A percentile compares a stretch with the other conserved stretches of the same genome.
Conservation (phyloP, 2,329 filamentous ascomycete species). For the Fusarium goolgardi region DNA sequence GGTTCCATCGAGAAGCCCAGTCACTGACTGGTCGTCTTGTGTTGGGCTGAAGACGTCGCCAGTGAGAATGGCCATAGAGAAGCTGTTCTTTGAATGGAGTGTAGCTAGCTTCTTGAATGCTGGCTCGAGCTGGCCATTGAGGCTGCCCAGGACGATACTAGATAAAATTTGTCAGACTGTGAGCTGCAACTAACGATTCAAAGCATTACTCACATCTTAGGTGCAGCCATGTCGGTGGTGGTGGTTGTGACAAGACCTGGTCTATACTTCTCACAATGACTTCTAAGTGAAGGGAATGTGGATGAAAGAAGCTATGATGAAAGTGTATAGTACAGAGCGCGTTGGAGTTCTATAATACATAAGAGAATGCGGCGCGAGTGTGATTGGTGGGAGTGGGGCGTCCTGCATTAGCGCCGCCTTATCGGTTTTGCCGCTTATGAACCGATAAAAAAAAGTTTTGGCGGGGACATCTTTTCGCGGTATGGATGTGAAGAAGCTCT, state of each 20-base stretch:
- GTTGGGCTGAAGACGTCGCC: slow-evolving; percentile 82
- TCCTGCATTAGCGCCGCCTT: slow-evolving; percentile 41
- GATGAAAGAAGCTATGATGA: slow-evolving; percentile 41
- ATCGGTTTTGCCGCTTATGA: slow-evolving; percentile 53
- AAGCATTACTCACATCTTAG: slow-evolving; percentile 58
- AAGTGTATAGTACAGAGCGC: slow-evolving; percentile 25
- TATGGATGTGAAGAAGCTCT: slow-evolving; percentile 38
- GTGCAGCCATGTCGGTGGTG: slow-evolving; percentile 56
- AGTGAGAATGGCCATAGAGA: slow-evolving; percentile 84
- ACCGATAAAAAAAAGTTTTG: slow-evolving; percentile 53
- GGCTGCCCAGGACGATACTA: slow-evolving; percentile 83
- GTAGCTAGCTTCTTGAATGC: slow-evolving; percentile 83
- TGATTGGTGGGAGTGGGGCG: slow-evolving; percentile 49
- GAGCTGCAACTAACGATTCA: background rate
- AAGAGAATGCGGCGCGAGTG: slow-evolving; percentile 50
- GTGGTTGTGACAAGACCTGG: slow-evolving; percentile 13
- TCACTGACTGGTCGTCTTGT: slow-evolving; percentile 69
- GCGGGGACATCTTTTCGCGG: slow-evolving; percentile 45
- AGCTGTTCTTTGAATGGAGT: slow-evolving; percentile 87
- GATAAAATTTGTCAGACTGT: slow-evolving; percentile 21
- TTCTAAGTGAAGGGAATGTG: slow-evolving; percentile 8
- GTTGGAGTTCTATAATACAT: slow-evolving; percentile 41
- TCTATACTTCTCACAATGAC: slow-evolving; percentile 16
- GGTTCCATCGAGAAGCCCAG: slow-evolving; percentile 75
- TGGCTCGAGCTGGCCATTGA: slow-evolving; percentile 80